Evolutionary conservation across 768 basidiomycete species (phyloP), one percentile per base, ranked within the genome.

Genomic region (Amanita pseudoporphyria): DNA sequence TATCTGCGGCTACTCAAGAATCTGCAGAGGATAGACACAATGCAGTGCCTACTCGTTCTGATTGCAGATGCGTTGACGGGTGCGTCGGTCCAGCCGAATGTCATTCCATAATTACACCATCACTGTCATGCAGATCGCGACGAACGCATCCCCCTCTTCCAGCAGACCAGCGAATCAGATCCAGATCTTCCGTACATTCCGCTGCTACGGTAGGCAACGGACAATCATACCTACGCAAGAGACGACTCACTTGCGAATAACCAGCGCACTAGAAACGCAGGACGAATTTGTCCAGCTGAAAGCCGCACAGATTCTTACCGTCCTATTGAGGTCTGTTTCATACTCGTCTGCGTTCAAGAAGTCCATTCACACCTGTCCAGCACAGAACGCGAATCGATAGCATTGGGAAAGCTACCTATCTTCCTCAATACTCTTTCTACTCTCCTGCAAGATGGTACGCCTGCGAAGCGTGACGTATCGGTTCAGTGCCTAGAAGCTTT

Each of bases 261-360:
- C 22, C 56, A 95, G 90, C 57, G 80, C 83, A 30, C 69, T 96
- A 41, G 84, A 88, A 33, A 79, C 84, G 10, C 84, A 83, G 56
- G 96, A 98, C 62, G 94, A 98, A 62, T 97, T 96, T 56, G 83
- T 90, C n/a, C 90, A 94, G 59, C 73, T 97, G 51, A 96, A 94
- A 61, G 74, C 86, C 9, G 76, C 86, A 0, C 87, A 95, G 60
- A 86, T 98, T 54, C 70, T 96, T 39, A 91, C 93, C 1, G 75
- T 94, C 30, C 75, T 97, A 19, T 76, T 95, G 32, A 82, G 86
- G 84, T 84, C 38, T 24, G 70, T 62, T 22, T 12, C 10, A 24
- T 22, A 3, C 22, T n/a, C 7, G 14, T 31, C 14, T 40, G 7
- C 10, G 12, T 12, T 21, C 10, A 45, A 10, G 3, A 45, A 10